These are phyloP conservation scores for Eutrema salsugineum DNA, from an alignment of 441 rosid species.

Conservation along the genomic window DNA sequence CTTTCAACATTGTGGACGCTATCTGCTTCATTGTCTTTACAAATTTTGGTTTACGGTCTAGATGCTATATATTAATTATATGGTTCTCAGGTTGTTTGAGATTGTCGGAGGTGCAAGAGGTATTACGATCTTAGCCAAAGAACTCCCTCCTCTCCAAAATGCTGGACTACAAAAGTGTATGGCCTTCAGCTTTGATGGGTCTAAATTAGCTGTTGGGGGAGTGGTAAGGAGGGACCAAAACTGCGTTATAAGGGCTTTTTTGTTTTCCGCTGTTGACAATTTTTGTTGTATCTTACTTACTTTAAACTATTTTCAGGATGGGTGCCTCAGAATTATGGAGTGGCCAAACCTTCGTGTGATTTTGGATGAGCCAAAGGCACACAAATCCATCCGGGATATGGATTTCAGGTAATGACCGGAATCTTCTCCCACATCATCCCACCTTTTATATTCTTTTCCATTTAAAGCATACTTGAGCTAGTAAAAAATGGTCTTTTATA, in stretches of 20 bases:
- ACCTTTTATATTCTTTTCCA: neutral
- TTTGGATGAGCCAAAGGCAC: conserved; percentile 82
- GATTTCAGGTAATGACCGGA: conserved; percentile 67
- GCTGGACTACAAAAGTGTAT: conserved; percentile 81
- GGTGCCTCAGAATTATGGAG: conserved; percentile 78
- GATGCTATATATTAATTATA: neutral
- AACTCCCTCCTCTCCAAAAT: conserved; percentile 54
- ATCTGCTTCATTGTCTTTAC: neutral
- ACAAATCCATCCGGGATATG: conserved; percentile 81
- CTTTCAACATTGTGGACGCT: neutral
- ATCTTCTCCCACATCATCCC: neutral
- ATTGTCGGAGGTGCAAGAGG: conserved; percentile 44
- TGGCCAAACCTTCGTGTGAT: conserved; percentile 78
- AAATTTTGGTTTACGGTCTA: neutral
- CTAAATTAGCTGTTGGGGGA: conserved; percentile 86
- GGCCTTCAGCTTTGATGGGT: conserved; percentile 89
- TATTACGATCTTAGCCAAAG: conserved; percentile 52
- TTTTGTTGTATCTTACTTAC: conserved; percentile 25
- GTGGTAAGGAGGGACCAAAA: conserved; percentile 47
- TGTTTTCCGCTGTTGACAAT: neutral
- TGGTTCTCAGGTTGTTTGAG: conserved; percentile 68
- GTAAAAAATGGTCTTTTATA: neutral
- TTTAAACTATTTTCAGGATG: conserved; percentile 54
- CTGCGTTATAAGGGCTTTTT: neutral
- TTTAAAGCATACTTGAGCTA: neutral